These are phyloP conservation scores for Pistacia vera DNA, from an alignment of 345 rosid genomes.

Conservation along the genomic window DNA sequence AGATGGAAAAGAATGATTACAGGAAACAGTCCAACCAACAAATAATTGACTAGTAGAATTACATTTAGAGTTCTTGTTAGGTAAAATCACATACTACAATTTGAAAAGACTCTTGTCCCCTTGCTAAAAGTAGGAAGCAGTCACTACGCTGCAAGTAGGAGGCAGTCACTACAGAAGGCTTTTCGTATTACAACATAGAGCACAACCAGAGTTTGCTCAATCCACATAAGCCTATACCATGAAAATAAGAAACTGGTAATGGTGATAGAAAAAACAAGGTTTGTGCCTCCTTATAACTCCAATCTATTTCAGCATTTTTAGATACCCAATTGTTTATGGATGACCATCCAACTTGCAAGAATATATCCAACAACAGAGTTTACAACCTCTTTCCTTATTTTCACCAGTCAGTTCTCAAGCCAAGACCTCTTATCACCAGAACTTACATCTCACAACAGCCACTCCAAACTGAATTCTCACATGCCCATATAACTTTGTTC, in stretches of 20 bases:
- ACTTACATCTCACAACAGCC: neutral
- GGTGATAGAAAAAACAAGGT: neutral
- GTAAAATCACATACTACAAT: neutral
- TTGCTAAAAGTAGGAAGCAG: neutral
- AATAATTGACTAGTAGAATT: neutral
- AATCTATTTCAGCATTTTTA: neutral
- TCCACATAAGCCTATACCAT: neutral
- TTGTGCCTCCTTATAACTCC: neutral
- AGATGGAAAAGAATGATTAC: neutral
- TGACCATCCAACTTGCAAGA: neutral
- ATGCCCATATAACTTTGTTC: neutral
- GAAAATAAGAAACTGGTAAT: neutral
- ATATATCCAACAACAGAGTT: neutral
- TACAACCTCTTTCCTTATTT: slow-evolving; percentile 1
- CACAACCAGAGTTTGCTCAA: neutral
- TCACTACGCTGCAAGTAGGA: no score
- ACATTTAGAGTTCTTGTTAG: neutral
- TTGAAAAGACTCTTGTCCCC: neutral
- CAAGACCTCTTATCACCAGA: neutral
- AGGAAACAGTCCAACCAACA: neutral
- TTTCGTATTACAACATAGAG: neutral
- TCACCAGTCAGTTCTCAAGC: neutral
- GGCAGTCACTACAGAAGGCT: neutral
- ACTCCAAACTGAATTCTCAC: neutral
- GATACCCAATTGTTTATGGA: neutral